Evolutionary conservation across 1,284 basidiomycete genomes (phyloP), one percentile per base, ranked within the genome.

Genomic region (Trametes versicolor): DNA sequence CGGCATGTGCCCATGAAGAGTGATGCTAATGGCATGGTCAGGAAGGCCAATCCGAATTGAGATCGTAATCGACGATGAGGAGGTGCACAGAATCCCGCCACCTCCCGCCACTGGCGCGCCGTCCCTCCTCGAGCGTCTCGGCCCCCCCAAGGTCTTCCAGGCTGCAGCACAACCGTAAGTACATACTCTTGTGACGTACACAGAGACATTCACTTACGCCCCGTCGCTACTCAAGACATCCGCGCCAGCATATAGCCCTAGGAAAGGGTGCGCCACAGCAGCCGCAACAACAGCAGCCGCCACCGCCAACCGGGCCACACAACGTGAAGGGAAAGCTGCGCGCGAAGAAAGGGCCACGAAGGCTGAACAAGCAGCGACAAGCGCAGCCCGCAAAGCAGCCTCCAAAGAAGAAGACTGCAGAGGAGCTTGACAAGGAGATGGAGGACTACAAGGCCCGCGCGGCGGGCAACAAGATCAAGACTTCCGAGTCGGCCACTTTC

Each of bases 21-120:
- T 8, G 52, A 23, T 23, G 29, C 41, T 56, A 9, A 56, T 19
- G 12, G 25, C 4, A 7, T n/a, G 19, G 8, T n/a, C 59, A 92
- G 90, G 86, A 66, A 83, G 86, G 58, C 86, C 87, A 5, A 85
- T 92, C 60, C 88, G 87, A 73, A 89, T 92, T 63, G 90, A 92
- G 73, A 78, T 91, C 23, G 79, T 92, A 6, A 74, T 81, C 1
- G 87, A 91, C 73, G 72, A 68, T 17, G 76, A 78, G 60, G 69
- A 75, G 12, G 67, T 71, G 25, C 65, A 60, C 25, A 60, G 41
- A 53, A 52, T 58, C 21, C 34, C 70, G 25, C 59, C 71, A 45
- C 63, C 71, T 29, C 61, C 66, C 25, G 66, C 66, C 32, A 32
- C 29, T 32, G 61, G 61, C 41, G 63, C 73, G 53, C 80, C 79